Evolutionary conservation across 768 basidiomycete genomes (phyloP).

Genomic region (Kwoniella bestiolae): DNA sequence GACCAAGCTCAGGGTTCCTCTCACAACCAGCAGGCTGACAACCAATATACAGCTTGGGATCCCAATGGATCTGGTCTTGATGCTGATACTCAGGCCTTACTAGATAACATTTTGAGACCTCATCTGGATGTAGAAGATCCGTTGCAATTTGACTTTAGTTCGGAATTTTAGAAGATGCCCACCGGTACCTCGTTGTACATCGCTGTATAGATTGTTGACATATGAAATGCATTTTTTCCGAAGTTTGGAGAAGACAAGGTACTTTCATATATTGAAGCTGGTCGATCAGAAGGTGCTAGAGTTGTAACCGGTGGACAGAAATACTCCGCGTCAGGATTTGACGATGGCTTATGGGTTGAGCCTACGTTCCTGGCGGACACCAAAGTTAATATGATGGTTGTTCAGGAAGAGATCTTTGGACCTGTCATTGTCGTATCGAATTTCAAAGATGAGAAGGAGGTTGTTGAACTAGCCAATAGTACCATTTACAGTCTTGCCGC

Average conservation of each 20-base stretch:
- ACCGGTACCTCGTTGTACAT: not conserved
- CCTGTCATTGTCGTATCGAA: constrained; percentile 81
- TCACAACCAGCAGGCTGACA: not conserved
- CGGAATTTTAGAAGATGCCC: not conserved
- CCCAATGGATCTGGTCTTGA: constrained; percentile 10
- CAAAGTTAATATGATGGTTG: constrained; percentile 73
- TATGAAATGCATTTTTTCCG: not conserved
- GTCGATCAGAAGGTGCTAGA: constrained; percentile 72
- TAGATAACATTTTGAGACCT: constrained; percentile 22
- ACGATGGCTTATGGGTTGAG: constrained; percentile 81
- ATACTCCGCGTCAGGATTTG: constrained; percentile 61
- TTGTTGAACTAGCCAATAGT: constrained; percentile 83
- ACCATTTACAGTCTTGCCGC: constrained; percentile 84
- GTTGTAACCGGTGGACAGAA: constrained; percentile 70
- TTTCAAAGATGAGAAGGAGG: constrained; percentile 86
- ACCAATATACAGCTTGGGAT: constrained; percentile 11
- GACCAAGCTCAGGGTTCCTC: no score
- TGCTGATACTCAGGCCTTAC: constrained; percentile 22
- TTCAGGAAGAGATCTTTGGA: constrained; percentile 74
- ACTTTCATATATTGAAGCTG: constrained; percentile 76
- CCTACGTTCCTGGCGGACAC: constrained; percentile 79
- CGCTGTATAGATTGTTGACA: no score
- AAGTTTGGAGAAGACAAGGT: constrained; percentile 57
- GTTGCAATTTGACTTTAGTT: not conserved
- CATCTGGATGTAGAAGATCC: constrained; percentile 24